Conservation (phyloP, 1,284 basidiomycete species). For the Veloboletus limbatus region DNA sequence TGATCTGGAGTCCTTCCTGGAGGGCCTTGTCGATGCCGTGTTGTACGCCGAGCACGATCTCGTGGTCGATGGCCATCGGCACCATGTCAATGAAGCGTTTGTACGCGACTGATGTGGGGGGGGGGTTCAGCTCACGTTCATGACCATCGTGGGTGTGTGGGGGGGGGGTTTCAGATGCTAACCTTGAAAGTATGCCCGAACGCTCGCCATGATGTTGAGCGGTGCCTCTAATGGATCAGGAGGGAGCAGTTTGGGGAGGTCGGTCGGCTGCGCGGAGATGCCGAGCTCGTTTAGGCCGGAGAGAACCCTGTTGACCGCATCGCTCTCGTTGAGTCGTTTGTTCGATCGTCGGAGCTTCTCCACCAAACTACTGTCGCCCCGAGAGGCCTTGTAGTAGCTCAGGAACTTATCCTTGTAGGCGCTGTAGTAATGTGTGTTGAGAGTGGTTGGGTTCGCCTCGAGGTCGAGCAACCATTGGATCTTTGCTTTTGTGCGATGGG, state of each 20-base stretch:
- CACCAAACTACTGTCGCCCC: slow-evolving; percentile 34
- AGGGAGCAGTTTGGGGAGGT: slow-evolving; percentile 53
- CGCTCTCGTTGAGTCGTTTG: background rate
- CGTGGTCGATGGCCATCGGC: slow-evolving; percentile 60
- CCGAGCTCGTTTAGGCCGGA: slow-evolving; percentile 45
- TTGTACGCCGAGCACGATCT: slow-evolving; percentile 48
- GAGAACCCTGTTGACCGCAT: slow-evolving; percentile 36
- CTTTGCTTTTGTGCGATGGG: slow-evolving; percentile 38
- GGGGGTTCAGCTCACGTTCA: background rate
- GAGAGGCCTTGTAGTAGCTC: slow-evolving; percentile 43
- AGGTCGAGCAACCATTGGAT: slow-evolving; percentile 53
- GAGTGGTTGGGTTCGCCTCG: slow-evolving; percentile 51
- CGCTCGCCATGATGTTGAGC: slow-evolving; percentile 65
- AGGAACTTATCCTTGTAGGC: slow-evolving; percentile 61
- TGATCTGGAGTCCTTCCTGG: slow-evolving; percentile 43
- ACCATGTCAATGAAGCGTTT: slow-evolving; percentile 67
- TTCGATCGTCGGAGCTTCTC: slow-evolving; percentile 10
- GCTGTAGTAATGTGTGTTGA: slow-evolving; percentile 57
- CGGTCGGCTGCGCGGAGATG: slow-evolving; percentile 38
- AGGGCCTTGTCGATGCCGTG: slow-evolving; percentile 47
- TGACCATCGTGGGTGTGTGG: too few relatives aligned
- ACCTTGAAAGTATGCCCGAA: slow-evolving; percentile 75
- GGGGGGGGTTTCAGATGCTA: too few relatives aligned
- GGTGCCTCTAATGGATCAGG: slow-evolving; percentile 54
- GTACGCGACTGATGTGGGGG: slow-evolving; percentile 69